These are phyloP conservation scores for Parathielavia appendiculata DNA, from an alignment of 495 filamentous ascomycete genomes.

Conservation along the genomic window DNA sequence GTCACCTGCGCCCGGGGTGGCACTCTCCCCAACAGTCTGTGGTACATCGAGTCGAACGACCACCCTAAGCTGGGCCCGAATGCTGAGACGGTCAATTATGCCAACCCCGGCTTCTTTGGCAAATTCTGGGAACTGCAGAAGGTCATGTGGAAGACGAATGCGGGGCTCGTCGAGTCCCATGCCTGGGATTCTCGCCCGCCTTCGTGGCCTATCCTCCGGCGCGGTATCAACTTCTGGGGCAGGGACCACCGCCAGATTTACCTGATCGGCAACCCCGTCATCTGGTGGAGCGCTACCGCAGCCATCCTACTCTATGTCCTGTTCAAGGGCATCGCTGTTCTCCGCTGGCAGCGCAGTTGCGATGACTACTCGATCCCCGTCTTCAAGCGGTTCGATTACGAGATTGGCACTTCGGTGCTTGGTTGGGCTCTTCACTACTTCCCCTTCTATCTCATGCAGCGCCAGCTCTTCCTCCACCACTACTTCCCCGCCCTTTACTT, in stretches of 20 bases:
- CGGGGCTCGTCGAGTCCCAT: constrained; percentile 91
- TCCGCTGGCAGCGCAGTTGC: constrained; percentile 91
- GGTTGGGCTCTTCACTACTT: constrained; percentile 96
- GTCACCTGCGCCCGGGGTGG: constrained; percentile 93
- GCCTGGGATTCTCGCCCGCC: constrained; percentile 95
- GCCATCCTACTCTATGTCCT: constrained; percentile 70
- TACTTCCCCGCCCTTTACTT: constrained; percentile 91
- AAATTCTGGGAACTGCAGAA: constrained; percentile 99
- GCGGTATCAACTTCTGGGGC: constrained; percentile 99
- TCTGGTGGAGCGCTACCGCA: constrained; percentile 90
- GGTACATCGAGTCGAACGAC: constrained; percentile 88
- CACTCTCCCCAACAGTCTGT: constrained; percentile 90
- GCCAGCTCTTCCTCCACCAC: constrained; percentile 91
- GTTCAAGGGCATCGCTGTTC: constrained; percentile 82
- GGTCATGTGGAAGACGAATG: constrained; percentile 99
- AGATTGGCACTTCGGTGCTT: constrained; percentile 82
- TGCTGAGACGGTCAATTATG: constrained; percentile 92
- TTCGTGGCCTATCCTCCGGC: constrained; percentile 87
- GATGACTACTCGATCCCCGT: constrained; percentile 72
- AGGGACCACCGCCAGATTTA: constrained; percentile 92
- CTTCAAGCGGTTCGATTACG: constrained; percentile 97
- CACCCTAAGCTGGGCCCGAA: constrained; percentile 68
- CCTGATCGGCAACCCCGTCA: constrained; percentile 87
- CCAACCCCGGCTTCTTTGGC: constrained; percentile 89
- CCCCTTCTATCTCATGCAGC: constrained; percentile 94